Evolutionary conservation across 257 asterid species (phyloP).

Genomic region (Solanum gandarillasii): DNA sequence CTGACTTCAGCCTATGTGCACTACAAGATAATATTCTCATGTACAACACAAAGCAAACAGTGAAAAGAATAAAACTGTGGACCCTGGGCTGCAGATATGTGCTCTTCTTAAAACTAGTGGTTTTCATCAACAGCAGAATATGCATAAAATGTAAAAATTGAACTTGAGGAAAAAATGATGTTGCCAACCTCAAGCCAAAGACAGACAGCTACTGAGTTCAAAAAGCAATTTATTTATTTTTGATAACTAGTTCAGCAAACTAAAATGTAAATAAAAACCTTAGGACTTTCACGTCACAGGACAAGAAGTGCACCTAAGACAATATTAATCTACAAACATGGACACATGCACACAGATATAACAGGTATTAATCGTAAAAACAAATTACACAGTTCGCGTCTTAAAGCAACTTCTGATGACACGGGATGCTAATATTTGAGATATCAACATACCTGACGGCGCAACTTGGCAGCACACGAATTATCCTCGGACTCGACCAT

Average conservation of each 20-base stretch:
- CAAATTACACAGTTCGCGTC: background rate
- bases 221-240: background rate
- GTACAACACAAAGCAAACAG: background rate
- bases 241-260: background rate
- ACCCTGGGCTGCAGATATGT: background rate
- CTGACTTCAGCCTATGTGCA: background rate
- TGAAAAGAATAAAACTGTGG: background rate
- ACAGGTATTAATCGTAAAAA: background rate
- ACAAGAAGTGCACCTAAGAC: background rate
- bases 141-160: background rate
- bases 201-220: background rate
- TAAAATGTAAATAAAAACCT: background rate
- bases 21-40: background rate
- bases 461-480: conserved; percentile 38
- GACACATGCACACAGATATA: background rate
- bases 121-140: background rate
- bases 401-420: background rate
- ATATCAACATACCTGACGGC: conserved; percentile 67
- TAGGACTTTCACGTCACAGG: background rate
- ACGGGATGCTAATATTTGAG: background rate
- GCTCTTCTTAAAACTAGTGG: background rate
- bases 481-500: conserved; percentile 26
- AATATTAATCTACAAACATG: background rate
- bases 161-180: background rate
- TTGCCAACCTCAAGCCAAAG: background rate